Evolutionary conservation across 2,329 filamentous ascomycete genomes (phyloP), one percentile per base, ranked within the genome.

Genomic region (Neonectria coccinea): DNA sequence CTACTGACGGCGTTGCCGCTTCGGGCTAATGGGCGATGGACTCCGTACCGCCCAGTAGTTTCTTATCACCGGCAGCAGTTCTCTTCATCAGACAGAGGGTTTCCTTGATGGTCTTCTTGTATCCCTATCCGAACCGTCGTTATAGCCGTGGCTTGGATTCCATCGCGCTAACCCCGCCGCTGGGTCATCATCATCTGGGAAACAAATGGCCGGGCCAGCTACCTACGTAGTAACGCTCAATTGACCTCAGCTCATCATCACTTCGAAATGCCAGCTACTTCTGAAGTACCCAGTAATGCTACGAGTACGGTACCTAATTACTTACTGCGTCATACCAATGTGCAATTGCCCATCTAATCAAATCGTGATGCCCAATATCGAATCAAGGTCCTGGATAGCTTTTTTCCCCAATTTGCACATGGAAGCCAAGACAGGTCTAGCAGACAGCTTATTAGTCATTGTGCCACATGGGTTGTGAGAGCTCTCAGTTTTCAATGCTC

Each of bases 1-100:
- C 44, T 59, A 64, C 41, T 60, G 39, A 27, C 42, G 59, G 29
- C 58, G 61, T 67, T 64, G 51, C 71, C 67, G 29, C 31, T 68
- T 70, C 62, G 58, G 59, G 71, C 47, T 62, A 73, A 70, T 59
- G 14, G 22, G 51, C 31, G 22, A 59, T 22, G 27, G 52, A 29
- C 53, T n/a, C n/a, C n/a, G n/a, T 36, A 44, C 29, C 36, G 36
- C 36, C 33, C 51, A 25, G 11, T 59, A 55, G 44, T 29, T 42
- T 58, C 48, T 53, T 33, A 54, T 47, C 48, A n/a, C 22, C 22
- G 44, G 6, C 16, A 27, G 20, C 22, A 51, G n/a, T 42, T 42
- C 36, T 52, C 25, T 39, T 39, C 48, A 36, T 12, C 33, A 51
- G 27, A 39, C 14, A 16, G n/a, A 20, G 36, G 18, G 20, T 25